Evolutionary conservation across 768 basidiomycete genomes (phyloP).

Genomic region (Phaeotremella skinneri): DNA sequence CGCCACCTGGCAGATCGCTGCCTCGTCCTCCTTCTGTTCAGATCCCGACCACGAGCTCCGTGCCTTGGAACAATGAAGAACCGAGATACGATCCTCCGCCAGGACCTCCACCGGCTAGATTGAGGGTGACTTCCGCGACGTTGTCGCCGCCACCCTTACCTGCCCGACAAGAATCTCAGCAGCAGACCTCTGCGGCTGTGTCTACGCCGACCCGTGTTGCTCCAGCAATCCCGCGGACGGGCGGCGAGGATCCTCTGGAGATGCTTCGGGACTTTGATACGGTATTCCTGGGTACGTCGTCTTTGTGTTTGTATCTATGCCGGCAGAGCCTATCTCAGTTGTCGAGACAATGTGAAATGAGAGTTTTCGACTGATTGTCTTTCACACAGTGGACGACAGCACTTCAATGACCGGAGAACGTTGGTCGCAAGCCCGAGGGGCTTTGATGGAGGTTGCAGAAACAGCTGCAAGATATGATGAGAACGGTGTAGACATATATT

Average conservation of each 20-base stretch:
- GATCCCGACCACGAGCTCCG: neutral
- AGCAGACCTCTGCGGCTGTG: neutral
- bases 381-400: conserved; percentile 32
- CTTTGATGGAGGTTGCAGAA: conserved; percentile 44
- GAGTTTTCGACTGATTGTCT: neutral
- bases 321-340: conserved; percentile 6
- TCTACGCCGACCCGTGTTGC: neutral
- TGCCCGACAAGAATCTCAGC: neutral
- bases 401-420: conserved; percentile 44
- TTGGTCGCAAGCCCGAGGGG: conserved; percentile 39
- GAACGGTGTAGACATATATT: conserved; percentile 47
- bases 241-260: conserved; percentile 39
- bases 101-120: neutral
- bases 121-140: neutral
- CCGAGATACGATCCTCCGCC: neutral
- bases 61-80: conserved; percentile 1
- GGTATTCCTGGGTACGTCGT: conserved; percentile 38
- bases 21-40: conserved; percentile 1
- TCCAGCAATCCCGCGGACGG: neutral
- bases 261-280: conserved; percentile 40
- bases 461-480: conserved; percentile 37
- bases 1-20: neutral
- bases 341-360: no score
- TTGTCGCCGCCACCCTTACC: neutral
- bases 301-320: neutral